Base-by-base conservation (phyloP, 495 filamentous ascomycete genomes). In the Parachaetomium inaequale region DNA sequence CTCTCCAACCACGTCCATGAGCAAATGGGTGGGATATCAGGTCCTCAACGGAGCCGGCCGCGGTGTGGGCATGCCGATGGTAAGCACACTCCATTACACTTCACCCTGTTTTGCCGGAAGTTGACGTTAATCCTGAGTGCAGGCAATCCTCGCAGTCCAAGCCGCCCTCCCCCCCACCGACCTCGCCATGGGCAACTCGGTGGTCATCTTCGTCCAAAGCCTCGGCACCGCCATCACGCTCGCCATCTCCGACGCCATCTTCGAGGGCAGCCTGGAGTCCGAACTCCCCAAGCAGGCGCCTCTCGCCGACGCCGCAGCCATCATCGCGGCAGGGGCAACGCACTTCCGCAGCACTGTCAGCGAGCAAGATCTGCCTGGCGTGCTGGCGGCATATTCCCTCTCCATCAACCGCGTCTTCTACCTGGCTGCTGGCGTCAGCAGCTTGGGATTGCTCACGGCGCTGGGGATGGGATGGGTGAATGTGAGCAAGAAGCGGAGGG, bases 31-130 rank as follows among this genome's bases (percentile, higher is more conserved):
- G 53, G 85, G 82, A 2, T 88, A 83, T 65, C 86, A 90, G 63
- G 71, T 88, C 45, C 59, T 91, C n/a, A 85, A 76, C 62, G 88
- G 89, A 19, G 63, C 83, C 3, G 88, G 88, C 19, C 69, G 88
- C 5, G 89, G 88, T 0, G 61, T 82, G 0, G 87, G 87, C 10
- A 78, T 86, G 75, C 87, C 88, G 65, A 67, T 71, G 64, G 65
- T 65, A 59, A 36, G 63, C 19, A 23, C 4, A 29, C 2, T 0
- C 0, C 42, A 3, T 8, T 2, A 4, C 26, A n/a, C n/a, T n/a
- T n/a, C n/a, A 34, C 32, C 38, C 23, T 26, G 4, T 17, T 42
- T 38, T 25, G 17, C 11, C 15, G 21, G 32, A 5, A 14, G 1
- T 25, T 31, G 14, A 26, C 23, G 23, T 17, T 23, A 36, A 28